Evolutionary conservation across 495 filamentous ascomycete genomes (phyloP).

Genomic region (Xylaria flabelliformis): DNA sequence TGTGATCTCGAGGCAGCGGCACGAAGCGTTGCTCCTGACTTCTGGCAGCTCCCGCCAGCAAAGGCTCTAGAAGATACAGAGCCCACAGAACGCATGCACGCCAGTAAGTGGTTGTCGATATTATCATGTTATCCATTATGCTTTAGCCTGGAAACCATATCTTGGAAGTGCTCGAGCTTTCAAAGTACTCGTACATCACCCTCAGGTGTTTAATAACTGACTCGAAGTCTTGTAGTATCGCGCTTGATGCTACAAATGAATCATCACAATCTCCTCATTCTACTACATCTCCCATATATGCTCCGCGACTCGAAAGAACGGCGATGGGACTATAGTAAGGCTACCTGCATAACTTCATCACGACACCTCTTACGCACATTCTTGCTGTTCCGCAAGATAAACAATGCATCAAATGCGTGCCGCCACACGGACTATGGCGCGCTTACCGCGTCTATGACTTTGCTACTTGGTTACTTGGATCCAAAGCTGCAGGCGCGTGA

Average conservation of each 20-base stretch:
- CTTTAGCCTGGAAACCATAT: background rate
- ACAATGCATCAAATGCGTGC: slow-evolving; percentile 46
- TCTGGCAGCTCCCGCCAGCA: slow-evolving; percentile 43
- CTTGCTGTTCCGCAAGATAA: slow-evolving; percentile 44
- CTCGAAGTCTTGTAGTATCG: slow-evolving; percentile 25
- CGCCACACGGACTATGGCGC: slow-evolving; percentile 55
- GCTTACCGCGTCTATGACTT: slow-evolving; percentile 53
- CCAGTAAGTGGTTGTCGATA: slow-evolving; percentile 16
- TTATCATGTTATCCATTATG: background rate
- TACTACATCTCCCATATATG: slow-evolving; percentile 57
- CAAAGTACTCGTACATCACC: background rate
- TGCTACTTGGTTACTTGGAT: slow-evolving; percentile 50
- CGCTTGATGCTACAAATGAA: slow-evolving; percentile 54
- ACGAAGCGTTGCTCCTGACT: slow-evolving; percentile 43
- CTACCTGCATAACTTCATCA: slow-evolving; percentile 47
- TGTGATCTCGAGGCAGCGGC: slow-evolving; percentile 49
- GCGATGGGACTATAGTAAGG: slow-evolving; percentile 57
- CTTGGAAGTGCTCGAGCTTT: background rate
- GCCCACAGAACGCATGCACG: slow-evolving; percentile 27
- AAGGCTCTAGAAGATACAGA: background rate
- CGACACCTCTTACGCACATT: slow-evolving; percentile 51
- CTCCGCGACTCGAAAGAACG: slow-evolving; percentile 50
- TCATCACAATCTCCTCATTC: slow-evolving; percentile 50
- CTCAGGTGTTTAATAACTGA: background rate
- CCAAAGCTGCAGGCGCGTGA: slow-evolving; percentile 37